Evolutionary conservation across 2,329 filamentous ascomycete genomes (phyloP).

Genomic region (Fusarium sp.): DNA sequence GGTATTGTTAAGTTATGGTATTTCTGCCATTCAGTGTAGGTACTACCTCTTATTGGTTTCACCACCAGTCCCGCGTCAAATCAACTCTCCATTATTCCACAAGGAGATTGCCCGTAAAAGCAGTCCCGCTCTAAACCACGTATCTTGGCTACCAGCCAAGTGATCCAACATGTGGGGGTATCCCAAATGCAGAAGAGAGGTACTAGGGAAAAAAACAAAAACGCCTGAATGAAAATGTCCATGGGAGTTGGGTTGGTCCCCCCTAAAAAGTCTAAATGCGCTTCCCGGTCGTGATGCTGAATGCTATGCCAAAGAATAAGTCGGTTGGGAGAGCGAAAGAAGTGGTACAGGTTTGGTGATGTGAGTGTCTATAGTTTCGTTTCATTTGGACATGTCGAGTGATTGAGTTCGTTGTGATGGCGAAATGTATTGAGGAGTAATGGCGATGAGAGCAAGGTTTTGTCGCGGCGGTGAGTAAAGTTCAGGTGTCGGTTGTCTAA

Average conservation of each 20-base stretch:
- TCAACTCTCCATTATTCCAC: constrained; percentile 3
- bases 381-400: constrained; percentile 27
- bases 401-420: constrained; percentile 25
- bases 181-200: constrained; percentile 36
- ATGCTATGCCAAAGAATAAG: constrained; percentile 16
- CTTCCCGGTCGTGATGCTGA: constrained; percentile 21
- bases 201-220: constrained; percentile 14
- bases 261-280: constrained; percentile 36
- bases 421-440: background rate
- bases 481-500: constrained; percentile 7
- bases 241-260: background rate
- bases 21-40: constrained; percentile 51
- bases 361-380: constrained; percentile 39
- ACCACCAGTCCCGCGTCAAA: constrained; percentile 12
- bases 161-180: constrained; percentile 38
- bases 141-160: background rate
- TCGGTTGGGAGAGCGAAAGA: constrained; percentile 19
- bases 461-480: constrained; percentile 7
- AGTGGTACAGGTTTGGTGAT: constrained; percentile 20
- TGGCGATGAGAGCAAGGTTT: constrained; percentile 13
- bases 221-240: constrained; percentile 30
- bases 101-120: background rate
- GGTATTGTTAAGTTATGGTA: constrained; percentile 45
- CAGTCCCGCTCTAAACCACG: background rate
- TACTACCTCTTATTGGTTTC: constrained; percentile 35